A percentile compares a stretch with the other conserved stretches of the same genome.
phyloP scores from a whole-genome alignment of 2,329 filamentous ascomycete genomes.

The Colletotrichum siamense region DNA sequence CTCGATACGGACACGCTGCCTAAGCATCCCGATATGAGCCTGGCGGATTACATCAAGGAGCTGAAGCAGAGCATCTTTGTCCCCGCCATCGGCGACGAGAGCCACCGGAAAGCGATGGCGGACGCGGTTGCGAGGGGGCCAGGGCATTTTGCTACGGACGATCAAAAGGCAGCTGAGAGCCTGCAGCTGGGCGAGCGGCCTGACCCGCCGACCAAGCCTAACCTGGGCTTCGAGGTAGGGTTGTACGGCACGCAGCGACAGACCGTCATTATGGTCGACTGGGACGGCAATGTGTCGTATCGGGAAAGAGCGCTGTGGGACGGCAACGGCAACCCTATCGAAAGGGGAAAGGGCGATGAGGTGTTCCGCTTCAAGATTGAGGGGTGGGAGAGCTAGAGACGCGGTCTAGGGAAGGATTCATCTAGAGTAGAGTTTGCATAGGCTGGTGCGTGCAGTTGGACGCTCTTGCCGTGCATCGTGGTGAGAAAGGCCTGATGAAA shows the following conservation, averaged over 20 bases:
- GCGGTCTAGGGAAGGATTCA: background rate
- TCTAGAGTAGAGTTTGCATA: background rate
- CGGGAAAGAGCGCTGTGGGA: conserved; percentile 67
- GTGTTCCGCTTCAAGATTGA: conserved; percentile 62
- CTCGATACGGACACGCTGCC: conserved; percentile 65
- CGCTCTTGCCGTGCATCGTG: background rate
- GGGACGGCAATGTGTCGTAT: conserved; percentile 66
- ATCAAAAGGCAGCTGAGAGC: conserved; percentile 37
- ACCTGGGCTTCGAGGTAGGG: conserved; percentile 58
- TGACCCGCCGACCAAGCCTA: conserved; percentile 29
- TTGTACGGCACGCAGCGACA: conserved; percentile 71
- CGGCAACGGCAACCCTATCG: conserved; percentile 58
- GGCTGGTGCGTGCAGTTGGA: background rate
- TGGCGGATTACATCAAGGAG: conserved; percentile 58
- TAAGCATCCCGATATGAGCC: conserved; percentile 40
- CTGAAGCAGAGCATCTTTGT: conserved; percentile 68
- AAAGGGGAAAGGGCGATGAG: conserved; percentile 60
- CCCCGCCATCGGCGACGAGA: conserved; percentile 58
- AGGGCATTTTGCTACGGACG: conserved; percentile 42
- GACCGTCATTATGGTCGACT: conserved; percentile 66
- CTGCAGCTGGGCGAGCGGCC: conserved; percentile 33
- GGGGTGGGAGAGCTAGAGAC: conserved; percentile 46
- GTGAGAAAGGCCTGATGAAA: background rate
- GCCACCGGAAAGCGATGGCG: conserved; percentile 50
- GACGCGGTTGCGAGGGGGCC: conserved; percentile 42